Percentiles rank a stretch among this genome's conserved stretches.
These are phyloP conservation scores for Hypoxylon sp. DNA, from an alignment of 2,329 filamentous ascomycete species.

Conservation along the genomic window DNA sequence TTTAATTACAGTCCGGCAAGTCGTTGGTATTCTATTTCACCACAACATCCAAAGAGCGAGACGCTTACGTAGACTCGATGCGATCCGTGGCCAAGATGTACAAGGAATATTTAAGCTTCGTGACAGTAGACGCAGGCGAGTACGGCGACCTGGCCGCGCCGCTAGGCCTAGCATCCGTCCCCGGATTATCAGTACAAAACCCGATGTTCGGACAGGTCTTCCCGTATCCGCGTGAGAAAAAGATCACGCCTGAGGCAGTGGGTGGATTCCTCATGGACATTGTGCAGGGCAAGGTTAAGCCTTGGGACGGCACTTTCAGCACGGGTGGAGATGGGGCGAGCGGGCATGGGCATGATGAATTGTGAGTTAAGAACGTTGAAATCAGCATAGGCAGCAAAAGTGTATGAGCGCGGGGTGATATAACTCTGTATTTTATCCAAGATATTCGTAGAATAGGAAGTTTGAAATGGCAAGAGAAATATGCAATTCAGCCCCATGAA, in stretches of 20 bases:
- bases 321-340: slow-evolving; percentile 34
- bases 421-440: slow-evolving; percentile 4
- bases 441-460: background rate
- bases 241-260: slow-evolving; percentile 56
- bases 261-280: slow-evolving; percentile 63
- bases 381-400: background rate
- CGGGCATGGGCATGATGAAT: slow-evolving; percentile 46
- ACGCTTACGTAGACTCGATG: slow-evolving; percentile 57
- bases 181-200: slow-evolving; percentile 62
- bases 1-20: slow-evolving; percentile 54
- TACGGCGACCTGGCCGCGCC: slow-evolving; percentile 61
- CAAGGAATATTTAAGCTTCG: slow-evolving; percentile 64
- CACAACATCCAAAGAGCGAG: slow-evolving; percentile 51
- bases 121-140: slow-evolving; percentile 62
- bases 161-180: slow-evolving; percentile 57
- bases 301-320: slow-evolving; percentile 55
- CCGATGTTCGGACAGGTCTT: slow-evolving; percentile 62
- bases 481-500: too few species aligned
- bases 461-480: too few species aligned
- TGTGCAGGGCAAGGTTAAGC: slow-evolving; percentile 59
- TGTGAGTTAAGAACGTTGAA: slow-evolving; percentile 28
- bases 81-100: slow-evolving; percentile 62
- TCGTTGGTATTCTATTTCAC: slow-evolving; percentile 60
- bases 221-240: slow-evolving; percentile 53
- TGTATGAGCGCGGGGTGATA: background rate